Percentiles rank a stretch among this genome's conserved stretches.
Conservation (phyloP, 768 basidiomycete genomes). For the Leccinum subgranulosum region DNA sequence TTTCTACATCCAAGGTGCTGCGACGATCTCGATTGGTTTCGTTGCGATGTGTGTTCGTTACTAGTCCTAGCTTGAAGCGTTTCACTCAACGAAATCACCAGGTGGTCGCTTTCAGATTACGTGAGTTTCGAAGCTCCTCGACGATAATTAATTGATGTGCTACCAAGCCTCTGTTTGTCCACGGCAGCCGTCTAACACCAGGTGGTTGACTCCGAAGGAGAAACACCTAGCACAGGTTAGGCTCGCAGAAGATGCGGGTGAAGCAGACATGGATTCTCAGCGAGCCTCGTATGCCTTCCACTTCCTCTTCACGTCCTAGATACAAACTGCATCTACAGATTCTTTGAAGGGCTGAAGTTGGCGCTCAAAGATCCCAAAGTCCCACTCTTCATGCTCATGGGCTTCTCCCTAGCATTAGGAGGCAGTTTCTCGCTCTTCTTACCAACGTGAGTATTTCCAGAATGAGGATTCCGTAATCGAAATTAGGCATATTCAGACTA, state of each 20-base stretch:
- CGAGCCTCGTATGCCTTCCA: slow-evolving; percentile 50
- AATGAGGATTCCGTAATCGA: background rate
- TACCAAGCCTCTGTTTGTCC: background rate
- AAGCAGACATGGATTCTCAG: slow-evolving; percentile 43
- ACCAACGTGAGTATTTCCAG: slow-evolving; percentile 14
- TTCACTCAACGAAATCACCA: slow-evolving; percentile 19
- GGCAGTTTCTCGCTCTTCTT: slow-evolving; percentile 63
- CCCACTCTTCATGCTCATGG: slow-evolving; percentile 52
- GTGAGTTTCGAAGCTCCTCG: slow-evolving; percentile 32
- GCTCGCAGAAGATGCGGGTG: slow-evolving; percentile 44
- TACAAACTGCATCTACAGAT: background rate
- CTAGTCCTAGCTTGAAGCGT: background rate
- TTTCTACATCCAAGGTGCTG: background rate
- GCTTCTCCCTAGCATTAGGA: slow-evolving; percentile 49
- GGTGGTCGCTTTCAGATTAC: slow-evolving; percentile 59
- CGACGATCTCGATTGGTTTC: slow-evolving; percentile 42
- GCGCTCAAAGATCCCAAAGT: background rate
- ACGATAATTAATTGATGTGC: background rate
- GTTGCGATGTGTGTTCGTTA: slow-evolving; percentile 41
- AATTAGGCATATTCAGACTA: slow-evolving; percentile 40
- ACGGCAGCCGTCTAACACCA: slow-evolving; percentile 56
- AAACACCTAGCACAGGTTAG: slow-evolving; percentile 59
- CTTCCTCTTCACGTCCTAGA: background rate
- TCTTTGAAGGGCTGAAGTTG: slow-evolving; percentile 6
- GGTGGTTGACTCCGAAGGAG: slow-evolving; percentile 51